Conservation (phyloP, 2,329 filamentous ascomycete species). For the Onygena corvina region DNA sequence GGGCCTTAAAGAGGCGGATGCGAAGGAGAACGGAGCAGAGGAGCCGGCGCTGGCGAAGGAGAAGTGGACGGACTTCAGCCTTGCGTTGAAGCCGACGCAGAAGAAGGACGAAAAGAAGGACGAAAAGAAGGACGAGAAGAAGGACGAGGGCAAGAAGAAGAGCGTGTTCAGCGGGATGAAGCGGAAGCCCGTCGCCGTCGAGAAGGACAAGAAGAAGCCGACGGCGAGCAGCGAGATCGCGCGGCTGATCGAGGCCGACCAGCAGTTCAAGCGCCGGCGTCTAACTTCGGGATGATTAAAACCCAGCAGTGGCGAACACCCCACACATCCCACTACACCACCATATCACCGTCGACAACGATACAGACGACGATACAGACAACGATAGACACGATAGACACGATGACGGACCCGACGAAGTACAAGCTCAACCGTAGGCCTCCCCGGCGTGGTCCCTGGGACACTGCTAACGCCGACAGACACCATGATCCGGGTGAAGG, state of each 20-base stretch:
- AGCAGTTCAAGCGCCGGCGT: too few relatives aligned
- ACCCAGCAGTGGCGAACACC: too few relatives aligned
- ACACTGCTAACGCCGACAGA: constrained; percentile 20
- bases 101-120: background rate
- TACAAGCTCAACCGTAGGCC: constrained; percentile 51
- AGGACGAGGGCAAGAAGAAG: background rate
- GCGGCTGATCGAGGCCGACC: constrained; percentile 16
- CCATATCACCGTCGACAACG: too few relatives aligned
- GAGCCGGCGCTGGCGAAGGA: constrained; percentile 1
- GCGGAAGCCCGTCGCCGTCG: background rate
- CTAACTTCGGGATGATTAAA: too few relatives aligned
- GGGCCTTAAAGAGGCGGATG: constrained; percentile 20
- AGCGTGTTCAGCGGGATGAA: background rate
- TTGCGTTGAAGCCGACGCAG: background rate
- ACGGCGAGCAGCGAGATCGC: constrained; percentile 14
- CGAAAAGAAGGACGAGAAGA: background rate
- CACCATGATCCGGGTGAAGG: constrained; percentile 79
- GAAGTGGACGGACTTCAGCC: constrained; percentile 6
- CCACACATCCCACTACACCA: too few relatives aligned
- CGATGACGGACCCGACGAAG: constrained; percentile 46
- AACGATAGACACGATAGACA: constrained; percentile 27
- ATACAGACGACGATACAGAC: background rate
- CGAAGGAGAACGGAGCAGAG: constrained; percentile 24
- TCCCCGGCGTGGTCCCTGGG: background rate
- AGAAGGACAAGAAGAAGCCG: background rate